Evolutionary conservation across 2,329 filamentous ascomycete genomes (phyloP), one percentile per base, ranked within the genome.

Genomic region (Raffaelea albimanens): DNA sequence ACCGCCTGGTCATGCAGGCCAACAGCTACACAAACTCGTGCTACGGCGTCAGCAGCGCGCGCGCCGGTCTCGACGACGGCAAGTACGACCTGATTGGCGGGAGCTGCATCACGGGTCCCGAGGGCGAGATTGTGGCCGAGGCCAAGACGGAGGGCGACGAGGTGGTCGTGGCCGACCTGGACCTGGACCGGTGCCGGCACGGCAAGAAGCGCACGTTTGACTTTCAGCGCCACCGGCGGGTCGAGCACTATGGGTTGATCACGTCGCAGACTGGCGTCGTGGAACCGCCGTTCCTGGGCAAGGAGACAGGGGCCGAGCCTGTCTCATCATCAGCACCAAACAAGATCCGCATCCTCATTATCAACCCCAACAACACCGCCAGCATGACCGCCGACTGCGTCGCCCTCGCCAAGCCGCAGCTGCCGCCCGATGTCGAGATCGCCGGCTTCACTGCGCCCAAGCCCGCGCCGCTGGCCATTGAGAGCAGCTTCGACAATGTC

Each of bases 11-110:
- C 14, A 69, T 72, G 65, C 70, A 74, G 57, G 63, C 66, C 1
- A 69, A 73, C 49, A 69, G 65, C 51, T 76, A 76, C 56, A 72
- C 71, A 58, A 73, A 76, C 55, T 63, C 67, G 18, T 71, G 68
- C 50, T 76, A 73, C 55, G 67, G 65, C 31, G 66, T 76, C 49
- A 65, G 63, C 43, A 63, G 67, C 2, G 72, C 69, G 5, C 68
- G 72, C 43, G 69, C 67, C 38, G 72, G 73, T 2, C 49, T 68
- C 9, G 73, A 76, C 53, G 71, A 76, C 58, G 69, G 70, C 18
- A 63, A 68, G 44, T 53, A 51, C 45, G 50, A 54, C 43, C 59
- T 76, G 46, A 73, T 76, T 43, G 70, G 60, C 5, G 71, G 70
- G 11, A 72, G 67, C 50, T 64, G 64, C 50, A 73, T 53, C 69